Evolutionary conservation across 768 basidiomycete species (phyloP).

Genomic region (Suillus clintonianus): DNA sequence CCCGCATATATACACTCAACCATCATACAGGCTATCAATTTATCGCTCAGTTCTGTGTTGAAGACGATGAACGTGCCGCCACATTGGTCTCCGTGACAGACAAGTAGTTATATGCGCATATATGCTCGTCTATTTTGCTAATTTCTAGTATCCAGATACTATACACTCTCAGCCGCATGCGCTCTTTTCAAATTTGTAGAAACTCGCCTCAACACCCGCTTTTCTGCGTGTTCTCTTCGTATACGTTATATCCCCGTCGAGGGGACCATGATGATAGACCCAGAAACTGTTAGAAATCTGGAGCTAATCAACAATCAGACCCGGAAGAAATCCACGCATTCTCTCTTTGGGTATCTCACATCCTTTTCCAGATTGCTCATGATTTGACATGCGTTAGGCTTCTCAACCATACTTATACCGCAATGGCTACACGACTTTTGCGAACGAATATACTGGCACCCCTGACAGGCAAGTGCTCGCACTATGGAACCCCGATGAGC

Average conservation of each 20-base stretch:
- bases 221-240: conserved; percentile 66
- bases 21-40: conserved; percentile 56
- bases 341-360: conserved; percentile 70
- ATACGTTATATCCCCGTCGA: conserved; percentile 80
- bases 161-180: conserved; percentile 81
- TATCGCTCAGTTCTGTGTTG: conserved; percentile 72
- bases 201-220: conserved; percentile 65
- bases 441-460: conserved; percentile 83
- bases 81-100: conserved; percentile 76
- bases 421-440: conserved; percentile 85
- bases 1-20: neutral
- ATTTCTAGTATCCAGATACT: conserved; percentile 58
- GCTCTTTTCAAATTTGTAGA: conserved; percentile 90
- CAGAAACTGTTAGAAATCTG: conserved; percentile 83
- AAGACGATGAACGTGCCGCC: conserved; percentile 81
- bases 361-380: neutral
- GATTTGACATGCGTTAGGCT: conserved; percentile 40
- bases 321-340: conserved; percentile 66
- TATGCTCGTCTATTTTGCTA: neutral
- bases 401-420: conserved; percentile 82
- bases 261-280: conserved; percentile 94
- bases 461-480: conserved; percentile 54
- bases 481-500: no score
- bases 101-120: conserved; percentile 58
- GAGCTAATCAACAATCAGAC: conserved; percentile 84